Base-by-base conservation (phyloP, 1,139 yeast genomes). In the Magnusiomyces suaveolens region DNA sequence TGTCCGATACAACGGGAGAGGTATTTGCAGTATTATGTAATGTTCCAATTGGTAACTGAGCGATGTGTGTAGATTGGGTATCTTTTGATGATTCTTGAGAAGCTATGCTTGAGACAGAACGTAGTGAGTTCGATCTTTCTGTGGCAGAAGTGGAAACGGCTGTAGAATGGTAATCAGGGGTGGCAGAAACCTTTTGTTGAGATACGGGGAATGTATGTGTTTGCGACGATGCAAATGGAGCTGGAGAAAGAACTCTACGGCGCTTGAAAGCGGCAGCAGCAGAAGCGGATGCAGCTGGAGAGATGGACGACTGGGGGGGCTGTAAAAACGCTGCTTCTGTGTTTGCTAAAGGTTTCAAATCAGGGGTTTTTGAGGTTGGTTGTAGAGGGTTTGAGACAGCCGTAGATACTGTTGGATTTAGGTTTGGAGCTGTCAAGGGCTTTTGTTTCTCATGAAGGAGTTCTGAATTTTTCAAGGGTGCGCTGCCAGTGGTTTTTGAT, bases 191-290 rank as follows among this genome's bases (percentile, higher is more conserved):
- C 24, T 24, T 16, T n/a, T 25, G 20, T 4, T n/a, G 10, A 14
- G 33, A 44, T 23, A n/a, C 18, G 18, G 48, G 48, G 8, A 23
- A 33, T 2, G 48, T 16, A n/a, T 23, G 23, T 24, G 48, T 8
- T 33, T 12, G 24, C 3, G 50, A 21, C 4, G 50, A 21, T 18
- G 25, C 32, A 6, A 26, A 20, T 3, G 48, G 36, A 3, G 38
- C 23, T 16, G 48, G 38, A 3, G 48, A 46, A 8, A 32, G 25
- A 46, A 46, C 24, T 10, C 38, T 36, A 21, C 33, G 48, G 3
- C 43, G 43, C 25, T 48, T 48, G 26, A 44, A 50, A 14, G 52
- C 48, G 12, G 48, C 52, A 12, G 52, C 44, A n/a, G 52, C 52
- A 2, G 48, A 41, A 2, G 52, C 52, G n/a, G 48, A 41, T 1